Percentiles rank a stretch among this genome's conserved stretches.
phyloP scores from a whole-genome alignment of 345 rosid species.

The Eutrema japonicum region DNA sequence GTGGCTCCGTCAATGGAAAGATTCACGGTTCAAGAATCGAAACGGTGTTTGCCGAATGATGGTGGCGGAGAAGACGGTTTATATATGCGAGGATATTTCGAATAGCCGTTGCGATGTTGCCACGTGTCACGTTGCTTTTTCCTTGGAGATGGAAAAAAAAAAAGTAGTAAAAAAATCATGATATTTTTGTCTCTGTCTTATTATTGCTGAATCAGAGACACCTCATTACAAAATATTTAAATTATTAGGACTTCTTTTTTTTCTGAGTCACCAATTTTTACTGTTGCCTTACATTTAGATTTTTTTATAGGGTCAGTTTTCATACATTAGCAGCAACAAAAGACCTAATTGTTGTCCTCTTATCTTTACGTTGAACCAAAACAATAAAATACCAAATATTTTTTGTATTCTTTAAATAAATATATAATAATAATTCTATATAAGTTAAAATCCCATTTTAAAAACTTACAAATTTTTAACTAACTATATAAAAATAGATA shows the following conservation, averaged over 20 bases:
- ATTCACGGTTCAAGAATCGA: not conserved
- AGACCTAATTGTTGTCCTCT: not conserved
- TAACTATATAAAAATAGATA: not conserved
- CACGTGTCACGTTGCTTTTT: constrained; percentile 4
- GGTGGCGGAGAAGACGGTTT: constrained; percentile 28
- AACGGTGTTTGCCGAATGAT: constrained; percentile 16
- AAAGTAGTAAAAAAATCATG: constrained; percentile 24
- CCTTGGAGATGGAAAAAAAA: not conserved
- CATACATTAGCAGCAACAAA: not conserved
- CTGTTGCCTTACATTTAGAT: not conserved
- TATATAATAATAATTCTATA: too few species aligned
- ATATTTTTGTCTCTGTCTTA: constrained; percentile 26
- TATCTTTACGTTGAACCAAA: too few species aligned
- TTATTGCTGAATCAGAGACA: constrained; percentile 31
- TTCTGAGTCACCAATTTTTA: not conserved
- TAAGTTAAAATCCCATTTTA: not conserved
- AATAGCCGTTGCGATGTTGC: constrained; percentile 34
- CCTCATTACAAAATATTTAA: constrained; percentile 13
- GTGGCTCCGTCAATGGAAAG: constrained; percentile 29
- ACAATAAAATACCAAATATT: not conserved
- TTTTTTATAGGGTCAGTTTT: not conserved
- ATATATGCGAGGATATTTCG: constrained; percentile 18
- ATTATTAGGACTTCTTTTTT: not conserved
- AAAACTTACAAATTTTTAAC: not conserved
- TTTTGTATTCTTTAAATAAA: too few species aligned